Conservation (phyloP, 2,329 filamentous ascomycete species). For the Colletotrichum shisoi region DNA sequence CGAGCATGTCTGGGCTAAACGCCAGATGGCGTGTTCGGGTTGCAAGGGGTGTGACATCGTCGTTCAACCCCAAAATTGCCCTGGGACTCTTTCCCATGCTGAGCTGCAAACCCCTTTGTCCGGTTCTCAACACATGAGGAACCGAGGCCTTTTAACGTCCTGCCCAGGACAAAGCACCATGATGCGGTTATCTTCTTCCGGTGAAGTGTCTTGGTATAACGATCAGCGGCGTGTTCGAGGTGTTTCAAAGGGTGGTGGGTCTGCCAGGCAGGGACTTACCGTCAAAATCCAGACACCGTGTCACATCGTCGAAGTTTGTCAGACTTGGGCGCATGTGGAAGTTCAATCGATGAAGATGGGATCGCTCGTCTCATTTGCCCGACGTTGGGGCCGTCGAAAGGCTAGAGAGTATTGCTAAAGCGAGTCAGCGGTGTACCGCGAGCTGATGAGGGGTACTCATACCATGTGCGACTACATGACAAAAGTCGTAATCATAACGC, state of each 20-base stretch:
- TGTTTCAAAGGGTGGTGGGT: neutral
- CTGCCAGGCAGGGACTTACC: conserved; percentile 1
- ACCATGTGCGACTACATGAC: conserved; percentile 24
- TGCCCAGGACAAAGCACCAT: conserved; percentile 47
- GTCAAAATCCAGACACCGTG: conserved; percentile 7
- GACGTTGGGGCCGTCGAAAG: conserved; percentile 16
- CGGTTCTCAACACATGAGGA: conserved; percentile 14
- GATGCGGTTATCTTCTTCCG: conserved; percentile 1
- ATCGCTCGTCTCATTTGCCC: conserved; percentile 22
- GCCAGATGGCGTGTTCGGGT: conserved; percentile 22
- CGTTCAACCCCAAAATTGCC: neutral
- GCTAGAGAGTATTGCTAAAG: conserved; percentile 25
- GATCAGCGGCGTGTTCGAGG: neutral
- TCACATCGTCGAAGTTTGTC: conserved; percentile 22
- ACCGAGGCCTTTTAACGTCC: conserved; percentile 49
- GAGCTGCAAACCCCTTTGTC: conserved; percentile 17
- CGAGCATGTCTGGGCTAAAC: conserved; percentile 18
- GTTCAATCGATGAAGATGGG: conserved; percentile 24
- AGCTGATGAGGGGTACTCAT: neutral
- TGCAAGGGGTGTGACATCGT: neutral
- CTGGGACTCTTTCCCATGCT: conserved; percentile 7
- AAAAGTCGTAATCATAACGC: conserved; percentile 18
- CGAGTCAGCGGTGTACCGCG: neutral
- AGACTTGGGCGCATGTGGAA: conserved; percentile 2
- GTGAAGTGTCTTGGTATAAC: conserved; percentile 1